Base-by-base conservation (phyloP, 768 basidiomycete species). In the Suillus occidentalis region DNA sequence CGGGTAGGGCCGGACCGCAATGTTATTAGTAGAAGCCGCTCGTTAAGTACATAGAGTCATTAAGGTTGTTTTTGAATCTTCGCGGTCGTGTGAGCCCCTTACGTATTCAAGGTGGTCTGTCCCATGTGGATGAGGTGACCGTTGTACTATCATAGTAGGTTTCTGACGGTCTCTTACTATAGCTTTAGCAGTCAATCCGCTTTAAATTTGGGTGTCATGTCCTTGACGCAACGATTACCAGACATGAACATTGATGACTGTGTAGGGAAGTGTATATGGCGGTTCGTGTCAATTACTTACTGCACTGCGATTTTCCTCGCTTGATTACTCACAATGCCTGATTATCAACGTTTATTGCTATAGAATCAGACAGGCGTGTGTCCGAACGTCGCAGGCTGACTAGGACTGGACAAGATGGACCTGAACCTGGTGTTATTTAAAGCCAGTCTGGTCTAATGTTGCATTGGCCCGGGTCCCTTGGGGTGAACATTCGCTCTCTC, bases 1-100 rank as follows among this genome's bases (percentile, higher is more conserved):
- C 7, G 69, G 66, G 47, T 73, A 72, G 31, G 37, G n/a, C 8
- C 3, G 3, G 10, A 40, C 47, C 13, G 47, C 16, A 4, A 18
- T 18, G 14, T 9, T 18, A 52, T 50, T 28, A 18, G 50, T 28
- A 28, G 28, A 52, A 47, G 45, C n/a, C n/a, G 20, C 37, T 37
- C 37, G 10, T 37, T 37, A 12, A 12, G 37, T 37, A 37, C 37
- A 37, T 37, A 36, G 34, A 36, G 10, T 8, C 47, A 50, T 50
- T 13, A 49, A 49, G 13, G 47, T 25, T 25, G 22, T 47, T 47
- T 28, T 40, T 40, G 14, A 47, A 47, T 13, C 45, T 47, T 47
- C 47, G n/a, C n/a, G 6, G n/a, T 13, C n/a, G 45, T n/a, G 9
- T 45, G 45, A 45, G 20, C 45, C n/a, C n/a, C n/a, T n/a, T 47